These are phyloP conservation scores for Dendrocalamus latiflorus DNA, from an alignment of 202 grass and related monocot species.

Conservation along the genomic window DNA sequence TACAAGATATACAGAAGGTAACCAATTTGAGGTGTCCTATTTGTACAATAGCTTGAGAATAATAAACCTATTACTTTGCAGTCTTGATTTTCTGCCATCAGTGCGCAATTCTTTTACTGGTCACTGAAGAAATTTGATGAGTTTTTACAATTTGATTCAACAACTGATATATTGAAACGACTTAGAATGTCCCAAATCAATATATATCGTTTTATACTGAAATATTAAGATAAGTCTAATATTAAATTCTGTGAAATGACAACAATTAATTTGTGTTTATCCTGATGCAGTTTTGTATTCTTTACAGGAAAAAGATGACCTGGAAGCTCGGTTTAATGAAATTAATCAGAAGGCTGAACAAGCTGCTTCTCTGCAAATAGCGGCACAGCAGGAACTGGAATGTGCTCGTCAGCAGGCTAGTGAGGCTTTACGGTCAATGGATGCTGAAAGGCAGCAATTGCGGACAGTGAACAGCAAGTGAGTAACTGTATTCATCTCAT, in stretches of 20 bases:
- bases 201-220: not conserved
- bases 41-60: constrained; percentile 16
- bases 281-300: not conserved
- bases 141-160: constrained; percentile 2
- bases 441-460: constrained; percentile 92
- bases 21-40: constrained; percentile 11
- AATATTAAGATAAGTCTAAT: not conserved
- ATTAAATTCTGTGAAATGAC: not conserved
- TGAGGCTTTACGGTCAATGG: constrained; percentile 83
- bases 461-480: constrained; percentile 82
- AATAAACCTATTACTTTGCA: not conserved
- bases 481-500: constrained; percentile 22
- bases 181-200: not conserved
- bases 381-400: constrained; percentile 83
- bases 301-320: constrained; percentile 93
- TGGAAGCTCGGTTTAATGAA: constrained; percentile 78
- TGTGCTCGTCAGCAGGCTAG: constrained; percentile 79
- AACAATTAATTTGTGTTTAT: not conserved
- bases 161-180: not conserved
- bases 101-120: not conserved
- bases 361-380: constrained; percentile 57
- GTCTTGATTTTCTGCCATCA: not conserved
- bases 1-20: constrained; percentile 98
- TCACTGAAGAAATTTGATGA: not conserved
- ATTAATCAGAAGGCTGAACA: constrained; percentile 70